Evolutionary conservation across 495 filamentous ascomycete species (phyloP).

Genomic region (Aspergillus coremiiformis): DNA sequence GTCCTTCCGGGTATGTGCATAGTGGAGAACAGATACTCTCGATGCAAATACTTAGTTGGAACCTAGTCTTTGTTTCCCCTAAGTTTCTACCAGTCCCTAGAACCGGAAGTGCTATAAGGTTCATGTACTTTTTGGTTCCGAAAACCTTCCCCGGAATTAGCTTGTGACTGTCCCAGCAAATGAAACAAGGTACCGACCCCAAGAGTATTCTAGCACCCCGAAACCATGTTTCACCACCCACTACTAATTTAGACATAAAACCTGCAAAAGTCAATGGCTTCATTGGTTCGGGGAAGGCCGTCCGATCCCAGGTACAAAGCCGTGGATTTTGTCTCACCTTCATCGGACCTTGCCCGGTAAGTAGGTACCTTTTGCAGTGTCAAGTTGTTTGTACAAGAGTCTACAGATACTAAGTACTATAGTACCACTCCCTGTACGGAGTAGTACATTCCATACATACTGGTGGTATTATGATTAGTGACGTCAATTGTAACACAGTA

Average conservation of each 20-base stretch:
- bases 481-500: neutral
- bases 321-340: neutral
- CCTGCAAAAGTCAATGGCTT: neutral
- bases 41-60: too few species aligned
- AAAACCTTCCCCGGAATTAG: neutral
- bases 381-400: too few species aligned
- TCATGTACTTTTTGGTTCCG: conserved; percentile 1
- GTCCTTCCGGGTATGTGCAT: neutral
- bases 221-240: conserved; percentile 6
- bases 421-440: neutral
- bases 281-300: conserved; percentile 6
- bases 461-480: neutral
- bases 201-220: neutral
- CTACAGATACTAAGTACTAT: neutral
- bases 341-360: neutral
- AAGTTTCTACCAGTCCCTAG: neutral
- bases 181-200: neutral
- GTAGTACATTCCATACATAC: too few species aligned
- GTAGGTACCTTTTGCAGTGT: neutral
- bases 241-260: neutral
- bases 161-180: neutral
- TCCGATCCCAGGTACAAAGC: conserved; percentile 8
- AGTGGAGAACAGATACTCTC: neutral
- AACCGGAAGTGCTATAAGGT: neutral
- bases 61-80: neutral